Percentiles rank a stretch among this genome's conserved stretches.
phyloP scores from a whole-genome alignment of 2,329 filamentous ascomycete species.

The Beauveria caledonica region DNA sequence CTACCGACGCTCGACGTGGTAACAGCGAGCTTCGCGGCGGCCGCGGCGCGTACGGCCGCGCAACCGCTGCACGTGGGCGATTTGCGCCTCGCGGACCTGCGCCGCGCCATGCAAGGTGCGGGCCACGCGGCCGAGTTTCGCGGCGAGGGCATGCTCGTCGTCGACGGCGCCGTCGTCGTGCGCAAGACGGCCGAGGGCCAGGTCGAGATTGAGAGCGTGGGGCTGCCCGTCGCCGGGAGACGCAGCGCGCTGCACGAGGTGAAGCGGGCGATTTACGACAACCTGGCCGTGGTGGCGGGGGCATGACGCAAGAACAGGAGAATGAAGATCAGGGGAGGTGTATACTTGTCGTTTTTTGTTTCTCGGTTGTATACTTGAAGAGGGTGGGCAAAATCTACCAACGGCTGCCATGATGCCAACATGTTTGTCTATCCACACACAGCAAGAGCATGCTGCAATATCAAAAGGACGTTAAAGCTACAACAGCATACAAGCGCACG shows the following conservation, averaged over 20 bases:
- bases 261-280: slow-evolving; percentile 86
- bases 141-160: slow-evolving; percentile 83
- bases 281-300: slow-evolving; percentile 81
- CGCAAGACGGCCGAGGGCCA: slow-evolving; percentile 79
- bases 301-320: slow-evolving; percentile 33
- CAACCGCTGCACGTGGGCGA: slow-evolving; percentile 94
- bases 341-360: background rate
- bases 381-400: background rate
- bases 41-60: slow-evolving; percentile 66
- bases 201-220: slow-evolving; percentile 79
- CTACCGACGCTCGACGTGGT: slow-evolving; percentile 47
- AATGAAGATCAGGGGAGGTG: slow-evolving; percentile 16
- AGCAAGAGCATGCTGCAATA: background rate
- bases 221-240: slow-evolving; percentile 29
- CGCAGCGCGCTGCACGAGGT: slow-evolving; percentile 76
- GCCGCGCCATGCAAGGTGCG: slow-evolving; percentile 70
- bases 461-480: background rate
- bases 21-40: slow-evolving; percentile 55
- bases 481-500: no score
- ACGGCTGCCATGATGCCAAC: no score
- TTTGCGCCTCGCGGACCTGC: slow-evolving; percentile 76
- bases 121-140: slow-evolving; percentile 88
- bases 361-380: background rate
- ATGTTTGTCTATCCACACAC: background rate
- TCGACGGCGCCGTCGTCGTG: slow-evolving; percentile 83